Conservation (phyloP, 176 grass and related monocot genomes). For the Ananas comosus region DNA sequence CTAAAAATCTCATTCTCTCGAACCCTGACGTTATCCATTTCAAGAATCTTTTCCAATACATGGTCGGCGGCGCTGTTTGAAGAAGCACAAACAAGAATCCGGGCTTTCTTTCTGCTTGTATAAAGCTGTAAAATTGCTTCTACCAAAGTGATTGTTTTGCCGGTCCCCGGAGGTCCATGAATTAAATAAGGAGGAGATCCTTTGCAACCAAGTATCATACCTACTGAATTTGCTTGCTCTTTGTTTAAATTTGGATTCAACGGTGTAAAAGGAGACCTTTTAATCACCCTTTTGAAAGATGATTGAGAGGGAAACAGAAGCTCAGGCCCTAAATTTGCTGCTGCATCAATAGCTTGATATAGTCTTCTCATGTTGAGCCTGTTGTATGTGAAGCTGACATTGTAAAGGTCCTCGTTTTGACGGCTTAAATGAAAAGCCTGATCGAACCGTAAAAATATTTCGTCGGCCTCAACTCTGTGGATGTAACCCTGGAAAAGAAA, state of each 20-base stretch:
- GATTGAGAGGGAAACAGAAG: conserved; percentile 49
- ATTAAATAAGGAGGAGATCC: conserved; percentile 73
- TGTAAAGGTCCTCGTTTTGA: conserved; percentile 31
- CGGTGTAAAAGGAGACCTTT: conserved; percentile 30
- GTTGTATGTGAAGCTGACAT: conserved; percentile 88
- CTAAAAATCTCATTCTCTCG: conserved; percentile 63
- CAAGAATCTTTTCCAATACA: conserved; percentile 64
- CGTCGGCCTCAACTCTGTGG: conserved; percentile 81
- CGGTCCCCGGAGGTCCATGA: conserved; percentile 82
- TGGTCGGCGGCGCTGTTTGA: conserved; percentile 90
- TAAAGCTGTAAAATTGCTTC: conserved; percentile 84
- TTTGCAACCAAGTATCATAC: conserved; percentile 70
- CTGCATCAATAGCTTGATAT: conserved; percentile 52
- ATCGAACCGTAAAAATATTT: conserved; percentile 81
- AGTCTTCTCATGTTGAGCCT: conserved; percentile 81
- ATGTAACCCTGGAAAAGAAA: conserved; percentile 70
- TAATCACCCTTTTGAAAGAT: conserved; percentile 32
- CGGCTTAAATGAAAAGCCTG: conserved; percentile 34
- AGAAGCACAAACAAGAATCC: conserved; percentile 75
- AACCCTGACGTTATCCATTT: conserved; percentile 30
- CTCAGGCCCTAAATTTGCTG: conserved; percentile 34
- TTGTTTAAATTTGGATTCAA: conserved; percentile 56
- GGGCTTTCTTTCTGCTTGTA: conserved; percentile 37
- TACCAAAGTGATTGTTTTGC: conserved; percentile 77
- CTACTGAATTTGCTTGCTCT: conserved; percentile 60